Conservation (phyloP, 2,329 filamentous ascomycete genomes). For the Annulohypoxylon truncatum region DNA sequence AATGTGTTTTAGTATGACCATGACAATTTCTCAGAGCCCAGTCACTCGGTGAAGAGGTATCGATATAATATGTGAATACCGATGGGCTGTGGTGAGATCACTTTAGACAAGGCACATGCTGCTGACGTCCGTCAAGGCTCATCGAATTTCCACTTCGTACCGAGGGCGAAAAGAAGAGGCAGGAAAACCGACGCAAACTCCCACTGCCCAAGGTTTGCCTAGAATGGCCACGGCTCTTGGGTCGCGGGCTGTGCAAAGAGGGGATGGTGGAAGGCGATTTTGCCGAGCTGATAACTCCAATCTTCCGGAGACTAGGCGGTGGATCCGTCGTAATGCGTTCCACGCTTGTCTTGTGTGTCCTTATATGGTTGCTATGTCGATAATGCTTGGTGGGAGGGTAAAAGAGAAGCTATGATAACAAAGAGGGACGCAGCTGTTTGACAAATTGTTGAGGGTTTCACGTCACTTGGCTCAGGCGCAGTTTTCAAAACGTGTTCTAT, state of each 20-base stretch:
- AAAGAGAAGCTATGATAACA: background rate
- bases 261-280: constrained; percentile 6
- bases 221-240: constrained; percentile 14
- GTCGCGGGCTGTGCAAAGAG: constrained; percentile 27
- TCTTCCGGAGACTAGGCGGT: constrained; percentile 6
- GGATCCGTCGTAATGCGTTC: constrained; percentile 16
- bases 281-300: constrained; percentile 6
- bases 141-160: constrained; percentile 25
- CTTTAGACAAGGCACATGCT: constrained; percentile 21
- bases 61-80: constrained; percentile 15
- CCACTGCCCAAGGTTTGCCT: constrained; percentile 7
- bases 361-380: constrained; percentile 5
- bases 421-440: background rate
- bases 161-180: constrained; percentile 9
- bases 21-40: background rate
- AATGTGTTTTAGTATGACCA: constrained; percentile 5
- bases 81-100: constrained; percentile 1
- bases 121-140: constrained; percentile 25
- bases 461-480: constrained; percentile 14
- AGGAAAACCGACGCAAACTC: background rate
- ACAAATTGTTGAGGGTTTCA: constrained; percentile 4
- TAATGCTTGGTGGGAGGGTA: background rate
- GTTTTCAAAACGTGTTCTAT: constrained; percentile 24
- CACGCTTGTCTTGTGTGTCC: constrained; percentile 13
- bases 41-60: constrained; percentile 23